A percentile compares a stretch with the other conserved stretches of the same genome.
Evolutionary conservation across 2,329 filamentous ascomycete species (phyloP).

Genomic region (Bertia moriformis): DNA sequence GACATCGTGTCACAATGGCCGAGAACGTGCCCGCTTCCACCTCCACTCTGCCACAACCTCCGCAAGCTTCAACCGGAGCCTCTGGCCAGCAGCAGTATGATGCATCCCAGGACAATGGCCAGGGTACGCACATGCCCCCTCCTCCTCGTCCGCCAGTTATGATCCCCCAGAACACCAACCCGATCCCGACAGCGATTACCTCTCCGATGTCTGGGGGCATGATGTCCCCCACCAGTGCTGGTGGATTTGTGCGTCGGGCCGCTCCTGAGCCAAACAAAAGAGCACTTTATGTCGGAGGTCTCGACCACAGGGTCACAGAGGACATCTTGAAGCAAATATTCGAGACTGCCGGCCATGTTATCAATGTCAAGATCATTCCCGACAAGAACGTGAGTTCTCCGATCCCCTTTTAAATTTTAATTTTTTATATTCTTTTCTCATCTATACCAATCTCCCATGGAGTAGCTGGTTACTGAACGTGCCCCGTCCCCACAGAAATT

Average conservation of each 20-base stretch:
- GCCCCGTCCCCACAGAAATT: slow-evolving; percentile 9
- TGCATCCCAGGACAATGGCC: slow-evolving; percentile 51
- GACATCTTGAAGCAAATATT: slow-evolving; percentile 96
- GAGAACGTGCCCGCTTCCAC: background rate
- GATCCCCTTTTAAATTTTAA: background rate
- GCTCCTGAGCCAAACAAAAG: slow-evolving; percentile 98
- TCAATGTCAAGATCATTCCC: slow-evolving; percentile 98
- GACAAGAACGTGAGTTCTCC: slow-evolving; percentile 82
- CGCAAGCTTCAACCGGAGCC: slow-evolving; percentile 32
- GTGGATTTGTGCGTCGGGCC: slow-evolving; percentile 65
- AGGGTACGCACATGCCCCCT: slow-evolving; percentile 69
- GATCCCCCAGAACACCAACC: slow-evolving; percentile 92
- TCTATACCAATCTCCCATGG: background rate
- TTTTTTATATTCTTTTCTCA: background rate
- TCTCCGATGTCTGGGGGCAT: slow-evolving; percentile 65
- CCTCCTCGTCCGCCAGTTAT: slow-evolving; percentile 53
- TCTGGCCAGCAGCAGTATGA: slow-evolving; percentile 50
- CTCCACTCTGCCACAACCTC: background rate
- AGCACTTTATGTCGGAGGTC: slow-evolving; percentile 84
- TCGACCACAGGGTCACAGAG: slow-evolving; percentile 90
- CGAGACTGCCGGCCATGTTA: slow-evolving; percentile 93
- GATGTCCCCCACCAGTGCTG: slow-evolving; percentile 73
- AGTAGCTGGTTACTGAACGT: no score
- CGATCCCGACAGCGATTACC: slow-evolving; percentile 81
- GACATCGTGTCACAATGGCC: slow-evolving; percentile 1